Evolutionary conservation across 2,329 filamentous ascomycete genomes (phyloP), one percentile per base, ranked within the genome.

Genomic region (Aspergillus sp.): DNA sequence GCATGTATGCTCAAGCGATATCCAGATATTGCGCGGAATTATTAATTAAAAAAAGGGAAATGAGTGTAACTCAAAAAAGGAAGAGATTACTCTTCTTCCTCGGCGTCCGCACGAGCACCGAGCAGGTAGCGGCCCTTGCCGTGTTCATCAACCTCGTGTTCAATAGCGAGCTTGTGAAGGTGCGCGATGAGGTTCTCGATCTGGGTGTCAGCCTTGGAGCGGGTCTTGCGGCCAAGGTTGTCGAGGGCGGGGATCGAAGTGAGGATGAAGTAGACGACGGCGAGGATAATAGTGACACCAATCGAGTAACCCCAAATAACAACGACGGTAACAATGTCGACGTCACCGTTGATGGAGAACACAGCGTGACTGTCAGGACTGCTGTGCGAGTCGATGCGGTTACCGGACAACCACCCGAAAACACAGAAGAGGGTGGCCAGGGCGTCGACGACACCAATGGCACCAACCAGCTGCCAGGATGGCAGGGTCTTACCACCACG

Each of bases 401-500:
- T 67, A 49, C 80, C 81, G 39, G 79, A 77, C 57, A 88, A 72
- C 83, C 84, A 88, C 49, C 85, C 85, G 71, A 88, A 88, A 61
- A 86, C 67, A 69, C 77, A 80, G 77, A 88, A 88, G 61, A 88
- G 73, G 47, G 84, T 87, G 34, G 85, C 80, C 29, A 88, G 68
- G 44, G 80, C 77, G 65, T 88, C 85, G 61, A 88, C 85, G 64
- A 78, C 74, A 56, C 85, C 72, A 65, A 88, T 88, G 57, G 85
- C 85, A 52, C 72, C 73, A 51, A 88, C 75, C 45, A 88, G 74
- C 70, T 88, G 83, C 80, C 82, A 86, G 2, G 83, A 86, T 49
- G 85, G 85, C 74, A 79, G 83, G 29, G 85, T 88, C 69, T 81
- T 76, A 57, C 79, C 81, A 63, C 85, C 88, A 80, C 88, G 88